Base-by-base conservation (phyloP, 257 asterid species). In the Cruciata laevipes region DNA sequence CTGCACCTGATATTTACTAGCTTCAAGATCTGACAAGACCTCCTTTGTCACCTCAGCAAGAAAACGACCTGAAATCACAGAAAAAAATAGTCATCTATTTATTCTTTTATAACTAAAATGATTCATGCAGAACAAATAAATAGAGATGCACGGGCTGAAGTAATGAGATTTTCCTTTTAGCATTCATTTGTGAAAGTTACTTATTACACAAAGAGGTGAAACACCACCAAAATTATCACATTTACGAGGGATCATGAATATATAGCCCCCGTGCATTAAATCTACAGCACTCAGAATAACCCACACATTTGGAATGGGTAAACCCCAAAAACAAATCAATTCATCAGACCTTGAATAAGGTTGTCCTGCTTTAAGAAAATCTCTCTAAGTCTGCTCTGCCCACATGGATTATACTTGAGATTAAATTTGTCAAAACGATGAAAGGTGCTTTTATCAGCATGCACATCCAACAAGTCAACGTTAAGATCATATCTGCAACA, bases 371-470 rank as follows among this genome's bases (percentile, higher is more conserved):
- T 90, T 77, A 90, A 87, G 72, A 90, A 90, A 57, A 90, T 90
- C 79, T 90, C 97, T 76, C 97, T 80, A 66, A 90, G 94, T 68
- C 97, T 86, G 78, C 97, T 90, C 74, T 90, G 97, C 58, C 97
- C 97, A 57, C 97, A 91, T 65, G 97, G 97, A 81, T 91, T 91
- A 74, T 91, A 91, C 83, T 91, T 91, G 79, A 91, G 96, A 80
- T 91, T 91, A 79, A 91, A 91, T 81, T 87, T 91, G 82, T 91
- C 97, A 82, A 91, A 91, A 44, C 97, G 97, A 71, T 86, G 97
- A 69, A 91, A 91, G 78, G 97, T 88, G 76, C 96, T 91, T 84
- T 91, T 91, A 80, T 91, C 97, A 67, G 97, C 97, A 81, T 88
- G 97, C 67, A 91, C 97, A 63, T 91, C 97, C 84, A 91, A 74